Evolutionary conservation across 2,329 filamentous ascomycete genomes (phyloP), one percentile per base, ranked within the genome.

Genomic region (Arachnomyces sp.): DNA sequence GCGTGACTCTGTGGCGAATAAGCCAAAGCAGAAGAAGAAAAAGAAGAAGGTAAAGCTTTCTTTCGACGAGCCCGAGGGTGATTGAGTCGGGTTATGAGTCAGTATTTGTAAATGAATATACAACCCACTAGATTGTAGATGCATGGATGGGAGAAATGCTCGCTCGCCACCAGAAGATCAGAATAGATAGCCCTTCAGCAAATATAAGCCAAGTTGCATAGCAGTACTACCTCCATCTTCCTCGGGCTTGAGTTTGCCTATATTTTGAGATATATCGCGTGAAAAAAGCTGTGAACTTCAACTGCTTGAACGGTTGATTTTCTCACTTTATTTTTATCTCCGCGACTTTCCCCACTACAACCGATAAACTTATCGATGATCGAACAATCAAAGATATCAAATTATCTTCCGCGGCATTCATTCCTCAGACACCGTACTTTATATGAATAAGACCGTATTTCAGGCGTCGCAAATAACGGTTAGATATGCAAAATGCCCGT

Each of bases 401-500:
- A 33, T 37, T 40, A 36, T 31, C 25, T 42, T 42, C 36, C 31
- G 32, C 45, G 49, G 44, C 48, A 45, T 49, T 42, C 13, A 45
- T 48, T 47, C 49, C 47, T 49, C 49, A 49, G 46, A 31, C 31
- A 25, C 20, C 20, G 20, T 25, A 25, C 5, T 25, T 5, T 25
- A 25, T 5, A 25, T 5, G 14, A 36, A 7, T 15, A 39, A 5
- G 9, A 14, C 31, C 5, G 9, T 25, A 25, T 25, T 5, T 25
- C 20, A n/a, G 20, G 20, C 20, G 9, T 25, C 20, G 20, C 28
- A 35, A 25, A 20, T 15, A 18, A 14, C 20, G 25, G 16, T 18
- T 45, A 48, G 40, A 34, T 34, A 36, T 18, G 44, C 65, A 75
- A 57, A 44, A 98, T 98, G 92, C 90, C 92, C 49, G 81, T 95